phyloP scores from a whole-genome alignment of 768 basidiomycete genomes.

The Trametes cubensis region DNA sequence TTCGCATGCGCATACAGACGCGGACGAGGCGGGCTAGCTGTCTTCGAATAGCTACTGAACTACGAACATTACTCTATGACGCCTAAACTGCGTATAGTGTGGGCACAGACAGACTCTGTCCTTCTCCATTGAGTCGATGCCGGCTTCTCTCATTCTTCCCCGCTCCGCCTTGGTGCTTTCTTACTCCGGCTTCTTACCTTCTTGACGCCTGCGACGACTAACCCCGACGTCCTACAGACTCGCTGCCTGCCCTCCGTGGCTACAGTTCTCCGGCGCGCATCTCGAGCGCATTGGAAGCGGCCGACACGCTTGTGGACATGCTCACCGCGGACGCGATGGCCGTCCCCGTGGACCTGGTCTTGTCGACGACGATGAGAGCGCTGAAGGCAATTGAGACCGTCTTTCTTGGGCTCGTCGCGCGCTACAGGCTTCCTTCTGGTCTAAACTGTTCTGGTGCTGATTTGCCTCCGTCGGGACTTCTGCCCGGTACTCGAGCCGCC shows the following conservation, averaged over 20 bases:
- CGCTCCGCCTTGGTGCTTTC: background rate
- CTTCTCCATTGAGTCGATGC: too few relatives aligned
- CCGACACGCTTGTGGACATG: conserved; percentile 9
- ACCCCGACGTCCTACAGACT: background rate
- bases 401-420: background rate
- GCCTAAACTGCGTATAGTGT: background rate
- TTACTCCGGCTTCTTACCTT: background rate
- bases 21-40: background rate
- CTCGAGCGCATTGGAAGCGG: conserved; percentile 7
- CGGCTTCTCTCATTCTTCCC: background rate
- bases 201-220: background rate
- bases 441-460: background rate
- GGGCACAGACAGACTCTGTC: background rate
- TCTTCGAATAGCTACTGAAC: background rate
- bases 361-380: background rate
- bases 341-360: conserved; percentile 1
- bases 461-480: background rate
- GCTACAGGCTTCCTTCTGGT: background rate
- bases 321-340: conserved; percentile 9
- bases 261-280: background rate
- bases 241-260: background rate
- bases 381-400: conserved; percentile 1
- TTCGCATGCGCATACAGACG: background rate
- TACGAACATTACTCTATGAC: background rate
- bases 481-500: background rate